phyloP scores from a whole-genome alignment of 805 yeast species.

The Nakazawaea siamensis region DNA sequence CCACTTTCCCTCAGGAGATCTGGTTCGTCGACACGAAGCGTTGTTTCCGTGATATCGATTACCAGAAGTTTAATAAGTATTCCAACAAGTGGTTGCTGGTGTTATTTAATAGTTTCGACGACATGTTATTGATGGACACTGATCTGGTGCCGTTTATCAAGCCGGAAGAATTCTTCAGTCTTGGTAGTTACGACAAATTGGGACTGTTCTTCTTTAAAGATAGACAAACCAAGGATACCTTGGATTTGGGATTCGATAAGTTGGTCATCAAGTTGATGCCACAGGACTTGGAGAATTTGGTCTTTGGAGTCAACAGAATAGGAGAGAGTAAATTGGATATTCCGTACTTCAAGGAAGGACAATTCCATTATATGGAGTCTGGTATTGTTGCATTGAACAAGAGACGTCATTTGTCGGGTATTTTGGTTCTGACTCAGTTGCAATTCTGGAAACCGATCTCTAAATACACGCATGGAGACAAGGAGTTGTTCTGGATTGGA shows the following conservation, averaged over 20 bases:
- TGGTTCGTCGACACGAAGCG: conserved; percentile 25
- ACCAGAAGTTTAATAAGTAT: conserved; percentile 19
- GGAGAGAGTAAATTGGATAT: conserved; percentile 31
- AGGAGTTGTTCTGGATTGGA: conserved; percentile 72
- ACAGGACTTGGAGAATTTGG: conserved; percentile 5
- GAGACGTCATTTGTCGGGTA: conserved; percentile 38
- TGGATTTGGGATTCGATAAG: conserved; percentile 28
- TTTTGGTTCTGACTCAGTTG: conserved; percentile 33
- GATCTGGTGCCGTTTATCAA: conserved; percentile 36
- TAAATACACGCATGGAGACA: conserved; percentile 66
- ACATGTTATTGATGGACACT: conserved; percentile 45
- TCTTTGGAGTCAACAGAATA: conserved; percentile 17
- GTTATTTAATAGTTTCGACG: conserved; percentile 50
- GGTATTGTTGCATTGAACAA: conserved; percentile 41
- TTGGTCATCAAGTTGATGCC: conserved; percentile 42
- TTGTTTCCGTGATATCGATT: conserved; percentile 18
- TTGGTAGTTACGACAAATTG: conserved; percentile 24
- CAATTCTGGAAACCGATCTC: conserved; percentile 35
- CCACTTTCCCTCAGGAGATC: conserved; percentile 20
- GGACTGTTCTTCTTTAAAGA: conserved; percentile 44
- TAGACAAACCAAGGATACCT: conserved; percentile 25
- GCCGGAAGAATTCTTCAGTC: conserved; percentile 26
- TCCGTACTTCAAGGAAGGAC: conserved; percentile 29
- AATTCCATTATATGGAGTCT: conserved; percentile 39
- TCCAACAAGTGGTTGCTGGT: conserved; percentile 46